Conservation (phyloP, 495 filamentous ascomycete genomes). For the Neurospora cerealis region DNA sequence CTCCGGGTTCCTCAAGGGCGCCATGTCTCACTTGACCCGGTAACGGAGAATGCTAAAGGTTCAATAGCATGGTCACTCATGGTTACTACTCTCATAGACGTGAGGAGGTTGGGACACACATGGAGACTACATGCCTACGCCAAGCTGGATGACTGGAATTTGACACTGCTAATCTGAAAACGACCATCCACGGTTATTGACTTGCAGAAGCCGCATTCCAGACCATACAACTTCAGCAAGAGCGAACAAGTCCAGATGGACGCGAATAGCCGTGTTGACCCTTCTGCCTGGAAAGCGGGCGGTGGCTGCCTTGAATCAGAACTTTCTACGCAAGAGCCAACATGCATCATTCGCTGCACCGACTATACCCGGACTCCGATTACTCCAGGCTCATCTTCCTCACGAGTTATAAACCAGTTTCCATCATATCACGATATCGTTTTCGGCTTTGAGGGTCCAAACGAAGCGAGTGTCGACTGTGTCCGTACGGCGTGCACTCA, state of each 20-base stretch:
- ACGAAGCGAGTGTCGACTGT: background rate
- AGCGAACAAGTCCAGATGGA: background rate
- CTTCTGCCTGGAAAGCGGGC: background rate
- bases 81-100: background rate
- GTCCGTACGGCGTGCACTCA: background rate
- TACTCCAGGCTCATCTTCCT: background rate
- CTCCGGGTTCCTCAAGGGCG: background rate
- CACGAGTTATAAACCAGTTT: background rate
- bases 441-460: background rate
- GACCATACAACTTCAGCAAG: slow-evolving; percentile 19
- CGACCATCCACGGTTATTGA: slow-evolving; percentile 1
- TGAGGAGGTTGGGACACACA: background rate
- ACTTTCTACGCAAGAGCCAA: background rate
- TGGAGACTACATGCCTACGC: background rate
- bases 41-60: background rate
- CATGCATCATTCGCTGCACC: slow-evolving; percentile 1
- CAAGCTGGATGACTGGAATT: background rate
- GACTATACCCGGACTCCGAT: background rate
- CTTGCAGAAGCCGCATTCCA: slow-evolving; percentile 21
- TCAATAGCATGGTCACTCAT: background rate
- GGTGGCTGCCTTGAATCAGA: background rate
- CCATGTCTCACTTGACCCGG: background rate
- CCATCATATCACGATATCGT: background rate
- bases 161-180: background rate
- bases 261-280: background rate